Base-by-base conservation (phyloP, 148 eudicot species). In the Amaranthus cruentus region DNA sequence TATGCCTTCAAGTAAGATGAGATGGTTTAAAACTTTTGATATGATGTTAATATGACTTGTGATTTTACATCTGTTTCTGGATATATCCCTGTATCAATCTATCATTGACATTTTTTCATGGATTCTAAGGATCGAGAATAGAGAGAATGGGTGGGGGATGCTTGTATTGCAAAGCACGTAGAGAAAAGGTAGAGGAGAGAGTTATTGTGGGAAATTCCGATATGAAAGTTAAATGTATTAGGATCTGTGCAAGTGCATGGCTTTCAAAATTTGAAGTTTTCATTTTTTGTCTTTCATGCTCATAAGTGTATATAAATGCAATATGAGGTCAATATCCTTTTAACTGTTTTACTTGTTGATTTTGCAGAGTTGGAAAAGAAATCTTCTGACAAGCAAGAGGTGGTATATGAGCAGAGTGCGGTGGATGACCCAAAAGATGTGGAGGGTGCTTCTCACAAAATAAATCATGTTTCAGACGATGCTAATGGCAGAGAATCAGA, bases 391-490 rank as follows among this genome's bases (percentile, higher is more conserved):
- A 72, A 78, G 74, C 78, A 73, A 79, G 71, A 68, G 73, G 81
- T 79, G 73, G 83, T 49, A 73, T 68, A 12, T 68, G 76, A 42
- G n/a, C 77, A 70, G 78, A 84, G 81, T 71, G 75, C 51, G 13
- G 78, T 9, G 51, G 73, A 53, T 55, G 71, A 77, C 62, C 53
- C 79, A 48, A 46, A 81, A 62, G 70, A 83, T 78, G 85, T 75
- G 64, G 91, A 87, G 70, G 80, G 83, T 76, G 86, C 82, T 74
- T 46, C 84, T 44, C 80, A 52, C 78, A 80, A 80, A 80, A 71
- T 66, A 49, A 82, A 61, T 65, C 73, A 68, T 55, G 70, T 13
- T 51, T 58, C 74, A 55, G 82, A 73, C 68, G 83, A 86, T 84
- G 89, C 81, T 48, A 59, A 79, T 43, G 82, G 69, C 47, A 78